Conservation (phyloP, 164 flowering plant genomes). For the Vitis cinerea region DNA sequence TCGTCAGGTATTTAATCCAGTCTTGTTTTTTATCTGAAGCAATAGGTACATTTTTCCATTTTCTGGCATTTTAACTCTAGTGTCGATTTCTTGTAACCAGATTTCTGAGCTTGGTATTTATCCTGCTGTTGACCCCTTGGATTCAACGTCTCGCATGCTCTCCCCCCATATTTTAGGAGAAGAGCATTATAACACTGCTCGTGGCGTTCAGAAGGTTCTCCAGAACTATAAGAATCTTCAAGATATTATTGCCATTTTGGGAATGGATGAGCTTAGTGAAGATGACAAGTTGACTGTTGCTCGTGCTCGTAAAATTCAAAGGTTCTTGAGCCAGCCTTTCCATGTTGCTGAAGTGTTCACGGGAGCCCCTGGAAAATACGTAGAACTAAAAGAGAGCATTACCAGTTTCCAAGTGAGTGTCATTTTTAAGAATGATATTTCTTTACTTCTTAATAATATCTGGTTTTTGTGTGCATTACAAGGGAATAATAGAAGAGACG, state of each 20-base stretch:
- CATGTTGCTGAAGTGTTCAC: constrained; percentile 99
- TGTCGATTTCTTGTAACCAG: constrained; percentile 24
- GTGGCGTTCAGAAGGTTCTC: constrained; percentile 85
- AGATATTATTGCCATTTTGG: constrained; percentile 98
- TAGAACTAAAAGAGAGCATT: constrained; percentile 92
- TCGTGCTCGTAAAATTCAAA: constrained; percentile 92
- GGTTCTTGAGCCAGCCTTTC: constrained; percentile 96
- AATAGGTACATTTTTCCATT: background rate
- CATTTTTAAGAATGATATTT: background rate
- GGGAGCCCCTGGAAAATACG: constrained; percentile 96
- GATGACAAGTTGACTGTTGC: constrained; percentile 95
- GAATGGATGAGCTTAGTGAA: constrained; percentile 99
- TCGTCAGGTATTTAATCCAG: constrained; percentile 55
- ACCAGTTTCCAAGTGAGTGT: constrained; percentile 81
- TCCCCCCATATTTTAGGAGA: constrained; percentile 75
- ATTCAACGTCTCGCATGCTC: constrained; percentile 83
- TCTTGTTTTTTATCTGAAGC: background rate
- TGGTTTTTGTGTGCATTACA: no score
- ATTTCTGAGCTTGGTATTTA: constrained; percentile 97
- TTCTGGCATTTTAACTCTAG: constrained; percentile 10
- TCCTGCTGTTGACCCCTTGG: constrained; percentile 78
- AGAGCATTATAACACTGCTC: constrained; percentile 78
- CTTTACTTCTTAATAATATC: no score
- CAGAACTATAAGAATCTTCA: constrained; percentile 95
- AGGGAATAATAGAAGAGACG: no score